Conservation (phyloP, 1,139 yeast species). For the Suhomyces guaymorum region DNA sequence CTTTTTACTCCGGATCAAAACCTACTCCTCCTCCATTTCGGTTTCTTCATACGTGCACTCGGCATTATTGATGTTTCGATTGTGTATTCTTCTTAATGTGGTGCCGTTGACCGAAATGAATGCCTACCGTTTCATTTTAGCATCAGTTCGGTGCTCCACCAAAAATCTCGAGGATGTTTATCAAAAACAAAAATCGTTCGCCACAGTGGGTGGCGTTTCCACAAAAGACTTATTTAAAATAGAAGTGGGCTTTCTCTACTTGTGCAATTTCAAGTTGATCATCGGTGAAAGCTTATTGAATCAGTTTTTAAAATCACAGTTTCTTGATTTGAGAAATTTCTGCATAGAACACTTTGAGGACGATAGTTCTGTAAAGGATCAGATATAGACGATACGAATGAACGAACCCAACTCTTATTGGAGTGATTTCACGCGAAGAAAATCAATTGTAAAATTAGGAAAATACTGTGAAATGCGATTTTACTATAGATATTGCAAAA, state of each 20-base stretch:
- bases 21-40: slow-evolving; percentile 45
- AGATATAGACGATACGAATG: slow-evolving; percentile 3
- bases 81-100: slow-evolving; percentile 35
- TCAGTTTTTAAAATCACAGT: slow-evolving; percentile 32
- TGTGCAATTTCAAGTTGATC: slow-evolving; percentile 42
- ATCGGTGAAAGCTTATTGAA: slow-evolving; percentile 38
- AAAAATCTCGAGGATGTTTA: slow-evolving; percentile 46
- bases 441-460: no score
- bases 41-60: slow-evolving; percentile 45
- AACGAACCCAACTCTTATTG: neutral
- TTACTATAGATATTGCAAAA: neutral
- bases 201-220: slow-evolving; percentile 48
- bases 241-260: slow-evolving; percentile 45
- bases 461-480: no score
- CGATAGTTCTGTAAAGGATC: neutral
- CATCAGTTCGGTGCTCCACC: slow-evolving; percentile 47
- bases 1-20: slow-evolving; percentile 40
- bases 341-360: slow-evolving; percentile 18
- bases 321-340: slow-evolving; percentile 28
- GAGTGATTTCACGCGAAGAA: no score
- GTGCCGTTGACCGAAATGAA: slow-evolving; percentile 36
- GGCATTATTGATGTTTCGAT: slow-evolving; percentile 40
- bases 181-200: slow-evolving; percentile 46
- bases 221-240: slow-evolving; percentile 39
- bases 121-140: slow-evolving; percentile 42